Conservation (phyloP, 2,329 filamentous ascomycete genomes). For the Alternaria gaisen region DNA sequence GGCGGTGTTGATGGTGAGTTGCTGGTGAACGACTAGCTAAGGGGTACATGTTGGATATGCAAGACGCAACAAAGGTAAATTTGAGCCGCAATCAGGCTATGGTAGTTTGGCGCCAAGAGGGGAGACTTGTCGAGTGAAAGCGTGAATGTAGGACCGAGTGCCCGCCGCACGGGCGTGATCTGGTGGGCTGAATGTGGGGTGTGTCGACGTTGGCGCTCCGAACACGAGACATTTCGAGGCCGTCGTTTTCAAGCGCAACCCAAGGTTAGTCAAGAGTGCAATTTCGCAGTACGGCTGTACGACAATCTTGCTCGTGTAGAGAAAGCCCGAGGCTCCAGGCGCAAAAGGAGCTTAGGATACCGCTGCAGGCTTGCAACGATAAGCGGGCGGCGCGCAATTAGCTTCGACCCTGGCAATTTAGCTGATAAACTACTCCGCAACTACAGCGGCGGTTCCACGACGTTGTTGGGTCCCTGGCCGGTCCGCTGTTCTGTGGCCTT, state of each 20-base stretch:
- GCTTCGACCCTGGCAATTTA: constrained; percentile 21
- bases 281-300: constrained; percentile 9
- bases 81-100: not conserved
- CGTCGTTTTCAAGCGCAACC: not conserved
- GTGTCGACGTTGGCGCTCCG: constrained; percentile 13
- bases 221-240: constrained; percentile 15
- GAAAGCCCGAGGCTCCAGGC: not conserved
- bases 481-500: constrained; percentile 1
- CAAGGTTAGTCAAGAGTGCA: constrained; percentile 2
- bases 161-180: constrained; percentile 9
- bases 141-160: constrained; percentile 8
- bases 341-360: constrained; percentile 5
- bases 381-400: constrained; percentile 14
- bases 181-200: constrained; percentile 15
- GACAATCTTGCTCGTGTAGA: not conserved
- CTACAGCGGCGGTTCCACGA: constrained; percentile 17
- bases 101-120: not conserved
- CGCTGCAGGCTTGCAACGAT: constrained; percentile 8
- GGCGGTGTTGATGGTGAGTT: not conserved
- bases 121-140: not conserved
- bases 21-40: not conserved
- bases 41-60: not conserved
- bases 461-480: constrained; percentile 6
- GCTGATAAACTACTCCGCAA: constrained; percentile 17
- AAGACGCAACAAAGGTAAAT: not conserved